phyloP scores from a whole-genome alignment of 768 basidiomycete genomes.

The Lenzites betulinus region DNA sequence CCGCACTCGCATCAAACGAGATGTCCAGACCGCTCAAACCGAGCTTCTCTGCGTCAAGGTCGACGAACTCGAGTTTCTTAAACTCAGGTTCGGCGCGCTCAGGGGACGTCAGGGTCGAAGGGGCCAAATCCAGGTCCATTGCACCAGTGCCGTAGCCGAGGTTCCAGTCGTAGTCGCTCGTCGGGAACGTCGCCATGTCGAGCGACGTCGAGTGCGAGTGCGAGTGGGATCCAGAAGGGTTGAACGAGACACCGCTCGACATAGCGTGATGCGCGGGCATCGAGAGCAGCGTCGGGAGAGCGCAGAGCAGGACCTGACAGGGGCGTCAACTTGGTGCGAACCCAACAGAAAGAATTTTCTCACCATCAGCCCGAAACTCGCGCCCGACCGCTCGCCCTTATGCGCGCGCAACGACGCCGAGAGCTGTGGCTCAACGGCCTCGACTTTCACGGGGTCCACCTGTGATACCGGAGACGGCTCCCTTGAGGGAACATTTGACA shows the following conservation, averaged over 20 bases:
- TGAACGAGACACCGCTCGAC: conserved; percentile 50
- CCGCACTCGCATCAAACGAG: conserved; percentile 67
- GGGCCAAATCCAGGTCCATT: conserved; percentile 35
- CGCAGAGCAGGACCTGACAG: conserved; percentile 72
- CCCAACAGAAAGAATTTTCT: conserved; percentile 19
- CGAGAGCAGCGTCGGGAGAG: conserved; percentile 72
- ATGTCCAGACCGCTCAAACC: conserved; percentile 60
- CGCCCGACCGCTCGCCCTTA: conserved; percentile 59
- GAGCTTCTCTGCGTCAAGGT: conserved; percentile 49
- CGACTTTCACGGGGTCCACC: conserved; percentile 50
- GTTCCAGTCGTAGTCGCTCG: conserved; percentile 50
- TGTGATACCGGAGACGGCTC: conserved; percentile 30
- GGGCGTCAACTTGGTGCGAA: conserved; percentile 1
- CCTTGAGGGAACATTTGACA: conserved; percentile 42
- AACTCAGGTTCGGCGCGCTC: conserved; percentile 35
- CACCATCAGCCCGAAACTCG: conserved; percentile 75
- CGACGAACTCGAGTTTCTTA: conserved; percentile 64
- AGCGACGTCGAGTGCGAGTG: conserved; percentile 42
- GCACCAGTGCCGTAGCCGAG: conserved; percentile 27
- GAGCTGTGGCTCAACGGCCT: conserved; percentile 55
- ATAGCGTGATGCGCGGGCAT: conserved; percentile 56
- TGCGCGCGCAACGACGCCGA: conserved; percentile 42
- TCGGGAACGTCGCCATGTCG: conserved; percentile 31
- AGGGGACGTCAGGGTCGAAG: conserved; percentile 28
- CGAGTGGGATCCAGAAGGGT: conserved; percentile 47